Evolutionary conservation across 176 grass and related monocot species (phyloP), one percentile per base, ranked within the genome.

Genomic region (Alloteropsis semialata): DNA sequence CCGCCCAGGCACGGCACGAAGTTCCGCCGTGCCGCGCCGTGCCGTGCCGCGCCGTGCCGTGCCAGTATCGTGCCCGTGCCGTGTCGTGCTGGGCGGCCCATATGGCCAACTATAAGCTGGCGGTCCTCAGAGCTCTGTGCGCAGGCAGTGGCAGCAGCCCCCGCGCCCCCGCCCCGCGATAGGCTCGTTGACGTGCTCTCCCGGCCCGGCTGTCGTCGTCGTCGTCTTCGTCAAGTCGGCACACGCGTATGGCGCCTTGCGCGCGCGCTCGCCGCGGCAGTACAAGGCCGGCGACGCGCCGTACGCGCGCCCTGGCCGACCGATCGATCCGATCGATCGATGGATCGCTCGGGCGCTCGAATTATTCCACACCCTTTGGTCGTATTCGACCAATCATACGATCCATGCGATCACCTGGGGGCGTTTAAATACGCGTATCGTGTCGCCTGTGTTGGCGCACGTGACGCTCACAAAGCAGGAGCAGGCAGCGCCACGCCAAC

Each of bases 311-410:
- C 5, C 49, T 3, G 3, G 2, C 12, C 48, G 5, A 6, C 4
- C 48, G 6, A 15, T 0, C 21, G n/a, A n/a, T 22, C 22, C 30
- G 24, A 69, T 44, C 67, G 57, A 5, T 15, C n/a, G 21, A 44
- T 34, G 48, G 43, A 8, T 17, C 32, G 7, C 11, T 58, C n/a
- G n/a, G n/a, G n/a, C 29, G 12, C 25, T 16, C 36, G 49, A 33
- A 82, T 77, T 70, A 76, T 69, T 57, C 49, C 19, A 27, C 42
- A 22, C 30, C 8, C 22, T 43, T 79, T 87, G 69, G 70, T 87
- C 65, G 37, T 37, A 75, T 76, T 76, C 71, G 62, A 49, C 25
- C 85, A 69, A 87, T 86, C 63, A 86, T 86, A 38, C 50, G 14
- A n/a, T n/a, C n/a, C n/a, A 6, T 16, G 67, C 68, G 24, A 71